These are phyloP conservation scores for Tetrahymena malaccensis DNA, from an alignment of 73 alveolate genomes.

Conservation along the genomic window DNA sequence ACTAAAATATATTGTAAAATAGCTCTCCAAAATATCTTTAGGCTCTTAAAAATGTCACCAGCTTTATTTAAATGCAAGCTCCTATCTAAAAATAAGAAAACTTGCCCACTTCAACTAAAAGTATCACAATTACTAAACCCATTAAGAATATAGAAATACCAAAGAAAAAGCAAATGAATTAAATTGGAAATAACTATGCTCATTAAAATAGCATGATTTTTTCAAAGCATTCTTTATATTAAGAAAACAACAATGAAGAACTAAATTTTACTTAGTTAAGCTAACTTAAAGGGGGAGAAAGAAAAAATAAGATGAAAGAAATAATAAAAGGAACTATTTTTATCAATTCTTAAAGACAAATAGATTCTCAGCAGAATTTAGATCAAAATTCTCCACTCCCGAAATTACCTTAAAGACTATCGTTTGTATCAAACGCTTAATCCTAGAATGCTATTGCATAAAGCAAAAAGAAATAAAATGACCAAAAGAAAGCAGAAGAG, in stretches of 20 bases:
- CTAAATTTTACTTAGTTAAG: not conserved
- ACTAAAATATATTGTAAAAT: not conserved
- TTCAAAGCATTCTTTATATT: not conserved
- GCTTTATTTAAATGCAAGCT: not conserved
- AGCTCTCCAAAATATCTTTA: not conserved
- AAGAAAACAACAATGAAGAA: not conserved
- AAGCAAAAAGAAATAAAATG: not conserved
- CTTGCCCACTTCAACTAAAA: not conserved
- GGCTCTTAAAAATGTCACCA: not conserved
- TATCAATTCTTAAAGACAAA: not conserved
- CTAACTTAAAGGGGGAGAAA: not conserved
- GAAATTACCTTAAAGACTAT: not conserved
- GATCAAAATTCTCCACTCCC: not conserved
- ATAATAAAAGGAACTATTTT: not conserved
- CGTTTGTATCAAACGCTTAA: not conserved
- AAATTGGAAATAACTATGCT: too few relatives aligned
- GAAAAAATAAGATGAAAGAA: not conserved
- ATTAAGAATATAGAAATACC: not conserved
- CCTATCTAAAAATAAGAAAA: not conserved
- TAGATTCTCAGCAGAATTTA: not conserved
- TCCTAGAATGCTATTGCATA: not conserved
- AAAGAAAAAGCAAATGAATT: too few relatives aligned
- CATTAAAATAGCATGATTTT: not conserved
- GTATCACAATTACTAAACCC: not conserved
- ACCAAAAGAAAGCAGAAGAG: not conserved